Conservation (phyloP, 495 filamentous ascomycete genomes). For the Parathielavia appendiculata region DNA sequence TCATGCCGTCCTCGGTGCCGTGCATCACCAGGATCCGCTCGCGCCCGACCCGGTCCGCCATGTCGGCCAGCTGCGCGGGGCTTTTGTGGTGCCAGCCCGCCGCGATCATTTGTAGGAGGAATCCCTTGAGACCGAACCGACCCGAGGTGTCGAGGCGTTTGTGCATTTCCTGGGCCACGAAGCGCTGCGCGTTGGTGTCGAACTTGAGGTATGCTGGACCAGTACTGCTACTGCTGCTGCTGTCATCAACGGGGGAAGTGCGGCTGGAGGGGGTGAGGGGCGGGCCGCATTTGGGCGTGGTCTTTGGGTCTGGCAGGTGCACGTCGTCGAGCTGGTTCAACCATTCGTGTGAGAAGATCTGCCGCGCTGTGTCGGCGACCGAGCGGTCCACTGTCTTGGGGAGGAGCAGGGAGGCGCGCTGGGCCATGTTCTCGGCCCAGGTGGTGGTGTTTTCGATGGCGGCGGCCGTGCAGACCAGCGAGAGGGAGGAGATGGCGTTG, state of each 20-base stretch:
- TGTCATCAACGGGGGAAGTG: no score
- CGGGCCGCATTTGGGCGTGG: slow-evolving; percentile 19
- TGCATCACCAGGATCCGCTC: slow-evolving; percentile 70
- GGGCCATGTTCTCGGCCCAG: slow-evolving; percentile 57
- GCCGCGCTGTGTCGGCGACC: slow-evolving; percentile 44
- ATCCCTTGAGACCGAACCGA: slow-evolving; percentile 58
- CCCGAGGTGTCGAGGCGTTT: slow-evolving; percentile 52
- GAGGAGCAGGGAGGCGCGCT: slow-evolving; percentile 62
- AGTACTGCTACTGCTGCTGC: background rate
- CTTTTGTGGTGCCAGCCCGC: slow-evolving; percentile 75
- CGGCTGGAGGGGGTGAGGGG: background rate
- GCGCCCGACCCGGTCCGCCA: slow-evolving; percentile 63
- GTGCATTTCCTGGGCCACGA: slow-evolving; percentile 66
- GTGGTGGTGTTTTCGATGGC: slow-evolving; percentile 56
- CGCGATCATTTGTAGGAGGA: slow-evolving; percentile 71
- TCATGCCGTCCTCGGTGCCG: slow-evolving; percentile 69
- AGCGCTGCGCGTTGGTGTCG: slow-evolving; percentile 70
- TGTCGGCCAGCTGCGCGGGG: slow-evolving; percentile 51
- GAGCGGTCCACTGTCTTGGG: slow-evolving; percentile 60
- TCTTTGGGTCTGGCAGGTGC: slow-evolving; percentile 31
- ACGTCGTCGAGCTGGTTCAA: slow-evolving; percentile 57
- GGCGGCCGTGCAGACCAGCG: slow-evolving; percentile 68
- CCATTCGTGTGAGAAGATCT: slow-evolving; percentile 58
- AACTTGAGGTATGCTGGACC: slow-evolving; percentile 45
- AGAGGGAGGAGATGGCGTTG: slow-evolving; percentile 56